A percentile compares a stretch with the other conserved stretches of the same genome.
These are phyloP conservation scores for Penicillium lagena DNA, from an alignment of 495 filamentous ascomycete genomes.

Conservation along the genomic window DNA sequence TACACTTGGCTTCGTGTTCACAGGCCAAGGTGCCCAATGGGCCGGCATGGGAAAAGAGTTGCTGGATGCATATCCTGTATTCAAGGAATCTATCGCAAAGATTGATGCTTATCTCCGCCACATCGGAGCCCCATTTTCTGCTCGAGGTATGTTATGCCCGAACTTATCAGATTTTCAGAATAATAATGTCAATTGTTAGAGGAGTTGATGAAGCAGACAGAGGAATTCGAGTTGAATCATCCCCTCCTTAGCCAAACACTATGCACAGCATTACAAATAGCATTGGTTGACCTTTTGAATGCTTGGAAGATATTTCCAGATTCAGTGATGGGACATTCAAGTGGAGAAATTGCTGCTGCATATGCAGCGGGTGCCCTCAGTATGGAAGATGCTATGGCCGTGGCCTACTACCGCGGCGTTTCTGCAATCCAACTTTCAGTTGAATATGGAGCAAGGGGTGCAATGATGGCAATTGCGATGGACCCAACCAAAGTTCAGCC, in stretches of 20 bases:
- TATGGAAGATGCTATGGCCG: constrained; percentile 29
- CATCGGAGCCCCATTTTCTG: constrained; percentile 17
- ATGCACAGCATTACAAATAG: constrained; percentile 25
- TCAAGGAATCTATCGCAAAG: constrained; percentile 17
- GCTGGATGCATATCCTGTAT: constrained; percentile 25
- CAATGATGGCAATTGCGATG: constrained; percentile 31
- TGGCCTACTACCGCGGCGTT: constrained; percentile 23
- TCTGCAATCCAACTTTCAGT: constrained; percentile 5
- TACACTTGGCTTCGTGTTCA: constrained; percentile 23
- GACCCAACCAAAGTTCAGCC: constrained; percentile 10
- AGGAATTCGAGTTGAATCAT: constrained; percentile 7
- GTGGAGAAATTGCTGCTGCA: constrained; percentile 50
- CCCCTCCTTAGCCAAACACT: constrained; percentile 14
- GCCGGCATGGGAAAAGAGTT: constrained; percentile 28
- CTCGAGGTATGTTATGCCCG: constrained; percentile 2
- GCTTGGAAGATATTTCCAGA: constrained; percentile 18
- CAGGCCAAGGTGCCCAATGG: constrained; percentile 42
- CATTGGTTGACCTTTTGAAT: constrained; percentile 24
- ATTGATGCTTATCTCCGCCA: constrained; percentile 9
- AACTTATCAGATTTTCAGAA: background rate
- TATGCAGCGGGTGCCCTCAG: constrained; percentile 20
- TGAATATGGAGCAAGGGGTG: constrained; percentile 8
- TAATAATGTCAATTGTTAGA: background rate
- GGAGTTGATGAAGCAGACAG: constrained; percentile 5
- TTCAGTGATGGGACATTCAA: constrained; percentile 53